Conservation (phyloP, 306 rosid genomes). For the Vigna hirtella region DNA sequence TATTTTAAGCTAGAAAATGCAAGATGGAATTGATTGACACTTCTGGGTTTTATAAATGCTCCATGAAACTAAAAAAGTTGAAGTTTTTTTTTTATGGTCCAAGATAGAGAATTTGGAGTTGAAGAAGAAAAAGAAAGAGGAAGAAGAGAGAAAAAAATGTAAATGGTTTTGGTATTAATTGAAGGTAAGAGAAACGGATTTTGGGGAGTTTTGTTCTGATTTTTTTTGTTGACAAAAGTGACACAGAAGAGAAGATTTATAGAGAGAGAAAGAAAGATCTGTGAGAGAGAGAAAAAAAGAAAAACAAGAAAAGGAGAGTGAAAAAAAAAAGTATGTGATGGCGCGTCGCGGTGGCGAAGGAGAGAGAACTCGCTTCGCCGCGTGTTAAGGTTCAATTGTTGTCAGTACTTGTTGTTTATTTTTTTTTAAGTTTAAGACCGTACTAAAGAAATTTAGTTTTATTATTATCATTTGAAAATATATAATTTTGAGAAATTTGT, state of each 20-base stretch:
- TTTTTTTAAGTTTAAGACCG: background rate
- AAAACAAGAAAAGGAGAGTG: background rate
- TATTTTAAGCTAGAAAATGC: background rate
- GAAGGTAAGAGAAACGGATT: slow-evolving; percentile 26
- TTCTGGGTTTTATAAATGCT: slow-evolving; percentile 22
- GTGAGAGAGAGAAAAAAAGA: background rate
- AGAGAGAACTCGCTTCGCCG: slow-evolving; percentile 59
- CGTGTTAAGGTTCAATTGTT: slow-evolving; percentile 58
- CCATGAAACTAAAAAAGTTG: slow-evolving; percentile 14
- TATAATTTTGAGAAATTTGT: no score
- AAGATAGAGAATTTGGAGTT: background rate
- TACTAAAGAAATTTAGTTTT: no score
- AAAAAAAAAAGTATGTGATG: background rate
- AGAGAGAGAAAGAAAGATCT: background rate
- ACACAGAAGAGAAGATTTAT: background rate
- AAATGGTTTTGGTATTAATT: slow-evolving; percentile 28
- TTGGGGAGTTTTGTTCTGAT: background rate
- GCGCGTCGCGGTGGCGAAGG: slow-evolving; percentile 48
- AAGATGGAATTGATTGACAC: background rate
- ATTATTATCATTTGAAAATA: no score
- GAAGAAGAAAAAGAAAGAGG: background rate
- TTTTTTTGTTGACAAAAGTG: background rate
- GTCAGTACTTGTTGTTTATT: background rate
- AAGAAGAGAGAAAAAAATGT: background rate
- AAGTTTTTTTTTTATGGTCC: slow-evolving; percentile 7